Evolutionary conservation across 345 rosid genomes (phyloP), one percentile per base, ranked within the genome.

Genomic region (Geranium brycei): DNA sequence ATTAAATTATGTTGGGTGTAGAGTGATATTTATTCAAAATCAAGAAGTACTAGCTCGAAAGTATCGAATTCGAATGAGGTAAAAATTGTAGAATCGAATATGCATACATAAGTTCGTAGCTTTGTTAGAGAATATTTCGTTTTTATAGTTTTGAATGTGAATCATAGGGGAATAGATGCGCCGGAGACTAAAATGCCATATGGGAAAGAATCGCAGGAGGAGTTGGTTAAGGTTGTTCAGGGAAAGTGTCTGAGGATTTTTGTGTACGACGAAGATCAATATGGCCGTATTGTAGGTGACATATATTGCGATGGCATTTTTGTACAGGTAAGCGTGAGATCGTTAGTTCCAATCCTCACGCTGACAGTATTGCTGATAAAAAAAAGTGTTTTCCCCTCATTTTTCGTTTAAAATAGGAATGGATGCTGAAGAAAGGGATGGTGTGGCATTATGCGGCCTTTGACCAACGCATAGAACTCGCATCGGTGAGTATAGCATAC

Each of bases 371-470:
- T 23, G 28, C 28, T 23, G 28, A 23, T 23, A 23, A 23, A 23
- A 23, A 23, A 23, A 23, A 23, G 2, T 23, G 28, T 23, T 23
- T 23, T 23, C 28, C 28, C 28, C 12, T 15, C 17, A 17, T 58
- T 17, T 35, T 15, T 7, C 8, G 28, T 19, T 17, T 17, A 5
- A 6, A 17, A 28, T 28, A 58, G 60, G 61, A 59, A 31, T 59
- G 7, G 61, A 59, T 59, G 61, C 61, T 59, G 14, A 59, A 19
- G 61, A 59, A 31, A 18, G 61, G 61, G 31, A 59, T 59, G 61
- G 61, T 32, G 19, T 59, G 61, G 61, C 61, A 59, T 59, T 59
- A 59, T 19, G 31, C 61, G 19, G 61, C 32, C 31, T 59, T 2
- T 59, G 61, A 59, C 31, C 61, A 59, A 19, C 61, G 61, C 61